Conservation (phyloP, 2,329 filamentous ascomycete species). For the Exophiala sp. region DNA sequence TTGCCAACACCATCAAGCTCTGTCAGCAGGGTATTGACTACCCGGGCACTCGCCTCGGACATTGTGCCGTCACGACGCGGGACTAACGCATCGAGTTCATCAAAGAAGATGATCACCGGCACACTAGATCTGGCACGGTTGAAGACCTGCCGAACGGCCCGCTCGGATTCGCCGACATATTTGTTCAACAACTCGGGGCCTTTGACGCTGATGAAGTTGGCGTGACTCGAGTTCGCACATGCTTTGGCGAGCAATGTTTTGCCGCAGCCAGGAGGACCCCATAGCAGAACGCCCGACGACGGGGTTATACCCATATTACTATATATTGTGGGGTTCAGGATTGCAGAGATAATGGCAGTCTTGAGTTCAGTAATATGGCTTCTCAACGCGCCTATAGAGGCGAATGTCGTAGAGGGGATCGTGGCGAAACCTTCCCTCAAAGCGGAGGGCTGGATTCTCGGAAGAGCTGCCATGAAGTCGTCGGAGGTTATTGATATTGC, state of each 20-base stretch:
- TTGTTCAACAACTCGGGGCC: conserved; percentile 95
- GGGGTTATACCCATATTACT: conserved; percentile 69
- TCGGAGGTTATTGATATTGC: conserved; percentile 55
- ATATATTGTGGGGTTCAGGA: conserved; percentile 73
- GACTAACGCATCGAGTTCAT: conserved; percentile 90
- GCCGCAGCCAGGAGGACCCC: conserved; percentile 93
- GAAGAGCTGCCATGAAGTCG: conserved; percentile 69
- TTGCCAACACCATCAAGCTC: conserved; percentile 79
- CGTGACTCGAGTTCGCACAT: conserved; percentile 88
- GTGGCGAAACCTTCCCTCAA: conserved; percentile 93
- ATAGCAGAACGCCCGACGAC: conserved; percentile 83
- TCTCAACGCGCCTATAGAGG: conserved; percentile 78
- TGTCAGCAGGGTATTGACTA: conserved; percentile 91
- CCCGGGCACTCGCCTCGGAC: conserved; percentile 75
- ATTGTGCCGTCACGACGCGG: conserved; percentile 72
- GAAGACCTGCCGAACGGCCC: conserved; percentile 87
- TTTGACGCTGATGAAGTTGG: conserved; percentile 97
- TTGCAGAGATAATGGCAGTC: conserved; percentile 82
- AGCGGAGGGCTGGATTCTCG: conserved; percentile 69
- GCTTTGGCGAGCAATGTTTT: conserved; percentile 96
- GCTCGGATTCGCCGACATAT: conserved; percentile 93
- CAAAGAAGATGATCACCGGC: conserved; percentile 95
- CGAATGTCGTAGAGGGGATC: conserved; percentile 88
- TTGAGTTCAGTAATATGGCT: conserved; percentile 74
- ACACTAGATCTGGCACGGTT: conserved; percentile 75